Base-by-base conservation (phyloP, 2,329 filamentous ascomycete species). In the Xylariaceae sp. region DNA sequence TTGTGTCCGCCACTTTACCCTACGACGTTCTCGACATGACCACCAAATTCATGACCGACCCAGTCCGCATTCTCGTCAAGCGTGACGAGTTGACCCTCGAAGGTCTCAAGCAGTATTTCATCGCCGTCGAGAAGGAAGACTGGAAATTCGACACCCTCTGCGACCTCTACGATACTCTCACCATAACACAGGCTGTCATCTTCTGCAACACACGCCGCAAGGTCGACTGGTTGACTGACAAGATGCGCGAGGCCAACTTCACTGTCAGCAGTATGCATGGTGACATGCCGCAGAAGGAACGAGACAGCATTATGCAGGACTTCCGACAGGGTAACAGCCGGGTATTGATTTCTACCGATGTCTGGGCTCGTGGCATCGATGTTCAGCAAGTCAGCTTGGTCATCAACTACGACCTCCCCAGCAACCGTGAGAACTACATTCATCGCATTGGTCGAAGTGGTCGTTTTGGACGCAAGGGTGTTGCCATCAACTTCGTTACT, bases 141-240 rank as follows among this genome's bases (percentile, higher is more conserved):
- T 98, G 93, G 93, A 98, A 98, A 70, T 95, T 98, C 59, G 93
- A 98, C 67, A 98, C 93, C 3, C 83, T 98, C 4, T 97, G 90
- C 69, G 93, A 98, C 72, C 84, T 98, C 47, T 98, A 98, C 77
- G 93, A 98, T 67, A 97, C 93, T 11, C 80, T 98, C 36, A 98
- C 93, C 44, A 97, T 98, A 64, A 97, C 93, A 14, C 93, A 97
- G 73, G 93, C 93, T 37, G 93, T 98, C 67, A 98, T 98, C 67
- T 98, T 98, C 78, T 98, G 93, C 79, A 98, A 98, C 72, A 98
- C 93, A 6, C 85, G 93, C 56, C 83, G 93, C 68, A 98, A 98
- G 86, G 93, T 98, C 42, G 93, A 98, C 68, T 98, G 93, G 93
- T 75, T 98, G 49, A 97, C 93, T 4, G 93, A 98, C 73, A 98